phyloP scores from a whole-genome alignment of 306 rosid genomes.

The Clitoria ternatea region DNA sequence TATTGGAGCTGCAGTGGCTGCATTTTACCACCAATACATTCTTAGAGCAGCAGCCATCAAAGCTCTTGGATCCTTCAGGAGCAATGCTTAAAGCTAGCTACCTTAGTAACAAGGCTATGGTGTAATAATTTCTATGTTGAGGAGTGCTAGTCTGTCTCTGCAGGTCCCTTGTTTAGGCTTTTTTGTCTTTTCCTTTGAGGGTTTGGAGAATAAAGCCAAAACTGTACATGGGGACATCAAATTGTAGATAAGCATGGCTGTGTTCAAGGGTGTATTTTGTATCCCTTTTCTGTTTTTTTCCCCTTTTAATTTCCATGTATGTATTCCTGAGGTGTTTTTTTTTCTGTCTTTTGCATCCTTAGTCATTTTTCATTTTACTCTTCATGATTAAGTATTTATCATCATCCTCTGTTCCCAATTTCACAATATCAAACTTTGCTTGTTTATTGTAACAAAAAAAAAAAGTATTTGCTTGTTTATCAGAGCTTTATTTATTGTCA shows the following conservation, averaged over 20 bases:
- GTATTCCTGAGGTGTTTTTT: slow-evolving; percentile 27
- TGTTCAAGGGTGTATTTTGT: slow-evolving; percentile 51
- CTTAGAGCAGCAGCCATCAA: slow-evolving; percentile 88
- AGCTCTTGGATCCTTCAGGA: slow-evolving; percentile 98
- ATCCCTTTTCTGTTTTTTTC: slow-evolving; percentile 30
- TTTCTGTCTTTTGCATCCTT: slow-evolving; percentile 28
- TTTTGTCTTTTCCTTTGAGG: not conserved
- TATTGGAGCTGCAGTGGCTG: slow-evolving; percentile 80
- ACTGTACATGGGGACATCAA: slow-evolving; percentile 29
- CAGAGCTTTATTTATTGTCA: slow-evolving; percentile 3
- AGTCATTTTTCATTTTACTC: slow-evolving; percentile 14
- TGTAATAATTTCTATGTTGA: slow-evolving; percentile 11
- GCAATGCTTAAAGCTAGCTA: slow-evolving; percentile 51
- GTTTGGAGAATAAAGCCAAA: not conserved
- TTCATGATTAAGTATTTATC: slow-evolving; percentile 16
- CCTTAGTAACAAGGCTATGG: not conserved
- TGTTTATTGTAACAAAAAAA: too few species aligned
- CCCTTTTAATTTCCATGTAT: slow-evolving; percentile 20
- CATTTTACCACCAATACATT: slow-evolving; percentile 77
- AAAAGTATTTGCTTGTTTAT: slow-evolving; percentile 29
- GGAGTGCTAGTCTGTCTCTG: slow-evolving; percentile 36
- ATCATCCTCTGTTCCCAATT: slow-evolving; percentile 19
- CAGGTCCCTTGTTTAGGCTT: slow-evolving; percentile 22
- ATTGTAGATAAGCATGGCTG: slow-evolving; percentile 54
- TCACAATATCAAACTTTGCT: slow-evolving; percentile 1